Percentiles rank a stretch among this genome's conserved stretches.
Conservation (phyloP, 2,329 filamentous ascomycete genomes). For the Tolypocladium amazonense region DNA sequence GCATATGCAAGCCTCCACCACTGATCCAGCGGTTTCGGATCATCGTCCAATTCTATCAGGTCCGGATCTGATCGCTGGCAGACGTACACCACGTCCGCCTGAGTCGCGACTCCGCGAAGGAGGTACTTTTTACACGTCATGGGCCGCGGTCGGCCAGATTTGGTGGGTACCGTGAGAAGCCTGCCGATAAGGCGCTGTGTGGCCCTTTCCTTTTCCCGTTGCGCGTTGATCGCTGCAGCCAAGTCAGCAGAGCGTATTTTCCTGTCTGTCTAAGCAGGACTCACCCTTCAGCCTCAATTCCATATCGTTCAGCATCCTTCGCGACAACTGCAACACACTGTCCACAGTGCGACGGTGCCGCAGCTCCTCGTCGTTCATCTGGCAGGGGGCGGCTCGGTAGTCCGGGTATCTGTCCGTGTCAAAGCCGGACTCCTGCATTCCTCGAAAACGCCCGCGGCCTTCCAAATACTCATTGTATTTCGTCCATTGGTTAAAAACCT, state of each 20-base stretch:
- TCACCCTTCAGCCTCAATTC: conserved; percentile 24
- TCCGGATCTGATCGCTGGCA: conserved; percentile 32
- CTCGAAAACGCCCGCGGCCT: conserved; percentile 21
- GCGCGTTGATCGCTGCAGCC: conserved; percentile 15
- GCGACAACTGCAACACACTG: conserved; percentile 20
- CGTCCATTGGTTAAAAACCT: conserved; percentile 19
- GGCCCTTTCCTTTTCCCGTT: conserved; percentile 20
- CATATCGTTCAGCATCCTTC: conserved; percentile 22
- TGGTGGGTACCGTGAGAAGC: conserved; percentile 28
- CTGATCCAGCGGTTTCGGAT: conserved; percentile 27
- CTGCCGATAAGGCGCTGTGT: conserved; percentile 26
- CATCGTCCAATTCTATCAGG: conserved; percentile 29
- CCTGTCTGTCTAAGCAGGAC: conserved; percentile 2
- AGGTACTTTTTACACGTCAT: conserved; percentile 35
- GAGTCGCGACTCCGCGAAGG: conserved; percentile 40
- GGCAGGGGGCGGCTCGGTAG: conserved; percentile 26
- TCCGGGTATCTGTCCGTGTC: conserved; percentile 26
- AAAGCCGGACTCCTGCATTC: conserved; percentile 26
- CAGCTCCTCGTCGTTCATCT: conserved; percentile 22
- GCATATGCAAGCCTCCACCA: conserved; percentile 45
- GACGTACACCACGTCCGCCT: conserved; percentile 36
- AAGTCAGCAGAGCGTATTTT: conserved; percentile 9
- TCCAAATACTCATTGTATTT: conserved; percentile 23
- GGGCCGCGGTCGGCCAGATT: conserved; percentile 22
- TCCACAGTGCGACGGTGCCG: conserved; percentile 17